Base-by-base conservation (phyloP, 2,329 filamentous ascomycete genomes). In the Rutstroemia sp. region DNA sequence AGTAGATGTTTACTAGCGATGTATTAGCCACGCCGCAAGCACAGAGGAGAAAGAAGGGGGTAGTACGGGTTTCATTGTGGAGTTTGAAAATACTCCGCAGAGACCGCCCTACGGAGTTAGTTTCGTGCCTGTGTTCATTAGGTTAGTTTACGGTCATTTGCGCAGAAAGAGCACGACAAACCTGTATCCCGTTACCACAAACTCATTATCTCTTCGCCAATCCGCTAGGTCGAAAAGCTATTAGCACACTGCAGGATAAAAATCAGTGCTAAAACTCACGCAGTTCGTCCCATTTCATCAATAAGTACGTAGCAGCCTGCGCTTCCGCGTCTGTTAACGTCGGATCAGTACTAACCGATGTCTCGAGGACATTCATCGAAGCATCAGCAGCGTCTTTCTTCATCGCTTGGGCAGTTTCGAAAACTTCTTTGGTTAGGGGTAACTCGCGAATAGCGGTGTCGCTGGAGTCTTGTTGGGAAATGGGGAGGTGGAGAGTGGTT, bases 1-100 rank as follows among this genome's bases (percentile, higher is more conserved):
- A 71, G 59, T 70, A 73, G 41, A 76, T 75, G 23, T 60, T 63
- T 25, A 62, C 49, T 57, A 42, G 34, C 34, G 17, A 3, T 16
- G 27, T 23, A 8, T 45, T 34, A 19, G n/a, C 14, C 5, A n/a
- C 23, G 23, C 23, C 23, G 23, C 23, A 23, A 23, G 23, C 23
- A 23, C 23, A 23, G 23, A 23, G 23, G 23, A 23, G 23, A 23
- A 23, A 23, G 23, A 23, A 23, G 5, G 23, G 23, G n/a, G 16
- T 17, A 9, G n/a, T 42, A 50, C 16, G 8, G 23, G 41, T 52
- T 52, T 52, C 41, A 5, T 52, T 52, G n/a, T 52, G 50, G 8
- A 46, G n/a, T 21, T 30, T 17, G 16, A 45, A 44, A 16, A 52
- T 6, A n/a, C 50, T 52, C 9, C 21, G 23, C 16, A 45, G 10